phyloP scores from a whole-genome alignment of 2,329 filamentous ascomycete species.

The Aspergillus sp. region DNA sequence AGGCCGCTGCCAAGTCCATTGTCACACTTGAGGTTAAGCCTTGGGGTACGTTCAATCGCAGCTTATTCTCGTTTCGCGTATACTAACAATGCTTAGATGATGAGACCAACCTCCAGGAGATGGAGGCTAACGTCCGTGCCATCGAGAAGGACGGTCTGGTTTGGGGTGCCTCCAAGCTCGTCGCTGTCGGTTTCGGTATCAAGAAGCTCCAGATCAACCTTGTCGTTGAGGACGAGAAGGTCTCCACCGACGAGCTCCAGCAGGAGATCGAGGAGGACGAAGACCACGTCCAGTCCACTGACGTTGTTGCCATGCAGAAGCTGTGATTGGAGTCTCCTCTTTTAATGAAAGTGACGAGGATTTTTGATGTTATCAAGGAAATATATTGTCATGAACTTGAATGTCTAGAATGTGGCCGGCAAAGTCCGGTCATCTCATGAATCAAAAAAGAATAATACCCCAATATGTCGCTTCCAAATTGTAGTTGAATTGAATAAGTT shows the following conservation, averaged over 20 bases:
- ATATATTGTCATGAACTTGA: constrained; percentile 42
- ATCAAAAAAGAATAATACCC: constrained; percentile 31
- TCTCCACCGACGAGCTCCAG: constrained; percentile 85
- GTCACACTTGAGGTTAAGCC: constrained; percentile 97
- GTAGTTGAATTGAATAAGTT: neutral
- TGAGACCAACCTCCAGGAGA: constrained; percentile 85
- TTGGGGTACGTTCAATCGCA: constrained; percentile 73
- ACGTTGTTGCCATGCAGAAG: constrained; percentile 91
- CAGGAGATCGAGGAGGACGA: constrained; percentile 83
- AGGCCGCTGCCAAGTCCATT: constrained; percentile 92
- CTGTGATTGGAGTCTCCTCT: constrained; percentile 63
- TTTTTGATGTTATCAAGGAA: constrained; percentile 41
- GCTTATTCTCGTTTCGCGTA: neutral
- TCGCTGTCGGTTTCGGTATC: constrained; percentile 94
- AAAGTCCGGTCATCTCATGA: constrained; percentile 36
- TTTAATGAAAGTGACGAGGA: constrained; percentile 41
- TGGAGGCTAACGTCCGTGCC: constrained; percentile 78
- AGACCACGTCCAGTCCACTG: constrained; percentile 94
- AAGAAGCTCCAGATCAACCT: constrained; percentile 99
- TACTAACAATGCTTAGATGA: constrained; percentile 64
- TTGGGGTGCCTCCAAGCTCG: constrained; percentile 90
- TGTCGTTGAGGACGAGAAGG: constrained; percentile 95
- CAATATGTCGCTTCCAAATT: constrained; percentile 1
- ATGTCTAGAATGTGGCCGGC: constrained; percentile 33
- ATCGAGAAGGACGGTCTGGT: constrained; percentile 94